A percentile compares a stretch with the other conserved stretches of the same genome.
Conservation (phyloP, 148 eudicot genomes). For the Arctostaphylos glauca region DNA sequence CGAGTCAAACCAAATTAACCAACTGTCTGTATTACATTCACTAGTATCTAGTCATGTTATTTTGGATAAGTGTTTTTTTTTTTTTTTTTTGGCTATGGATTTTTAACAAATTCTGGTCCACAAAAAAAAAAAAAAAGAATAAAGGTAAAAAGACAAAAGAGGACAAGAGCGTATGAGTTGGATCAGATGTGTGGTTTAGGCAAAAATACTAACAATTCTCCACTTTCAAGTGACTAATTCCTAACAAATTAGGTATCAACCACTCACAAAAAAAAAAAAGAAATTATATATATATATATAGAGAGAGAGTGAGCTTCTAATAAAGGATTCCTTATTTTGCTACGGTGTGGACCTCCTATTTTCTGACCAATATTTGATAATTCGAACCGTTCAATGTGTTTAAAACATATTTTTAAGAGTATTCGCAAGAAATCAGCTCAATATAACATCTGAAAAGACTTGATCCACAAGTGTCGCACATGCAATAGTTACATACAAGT, state of each 20-base stretch:
- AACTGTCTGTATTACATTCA: too few species aligned
- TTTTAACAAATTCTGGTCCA: conserved; percentile 4
- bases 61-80: background rate
- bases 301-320: too few species aligned
- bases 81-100: background rate
- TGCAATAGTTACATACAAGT: background rate
- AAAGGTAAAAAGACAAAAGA: background rate
- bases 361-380: too few species aligned
- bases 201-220: background rate
- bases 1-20: too few species aligned
- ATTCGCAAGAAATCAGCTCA: too few species aligned
- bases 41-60: background rate
- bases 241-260: conserved; percentile 5
- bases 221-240: background rate
- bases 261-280: too few species aligned
- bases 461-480: background rate
- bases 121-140: background rate
- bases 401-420: too few species aligned
- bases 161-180: background rate
- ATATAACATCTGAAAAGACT: too few species aligned
- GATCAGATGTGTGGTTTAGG: background rate
- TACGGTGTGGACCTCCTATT: too few species aligned
- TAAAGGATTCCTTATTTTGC: too few species aligned
- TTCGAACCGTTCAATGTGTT: too few species aligned
- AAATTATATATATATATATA: too few species aligned